Conservation (phyloP, 2,329 filamentous ascomycete species). For the Thielaviopsis euricoi region DNA sequence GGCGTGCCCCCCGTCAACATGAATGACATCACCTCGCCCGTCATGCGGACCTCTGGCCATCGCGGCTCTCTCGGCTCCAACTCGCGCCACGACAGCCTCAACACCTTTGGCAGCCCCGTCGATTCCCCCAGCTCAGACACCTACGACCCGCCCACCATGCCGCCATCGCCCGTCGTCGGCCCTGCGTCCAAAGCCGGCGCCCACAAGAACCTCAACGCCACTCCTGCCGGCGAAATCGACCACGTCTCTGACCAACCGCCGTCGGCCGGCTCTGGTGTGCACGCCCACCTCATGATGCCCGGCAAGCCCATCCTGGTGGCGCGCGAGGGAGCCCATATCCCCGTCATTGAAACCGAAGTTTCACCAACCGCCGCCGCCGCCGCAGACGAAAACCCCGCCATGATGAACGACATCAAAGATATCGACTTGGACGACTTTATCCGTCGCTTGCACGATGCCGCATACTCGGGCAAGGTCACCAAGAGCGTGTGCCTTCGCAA, state of each 20-base stretch:
- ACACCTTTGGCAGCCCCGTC: conserved; percentile 18
- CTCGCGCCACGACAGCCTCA: conserved; percentile 23
- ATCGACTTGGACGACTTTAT: conserved; percentile 97
- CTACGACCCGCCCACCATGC: conserved; percentile 7
- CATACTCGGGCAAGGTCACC: conserved; percentile 90
- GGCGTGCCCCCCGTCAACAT: neutral
- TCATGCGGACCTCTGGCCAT: conserved; percentile 20
- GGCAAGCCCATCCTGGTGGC: conserved; percentile 83
- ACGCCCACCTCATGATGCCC: conserved; percentile 47
- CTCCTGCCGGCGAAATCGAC: conserved; percentile 82
- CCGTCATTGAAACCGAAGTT: conserved; percentile 35
- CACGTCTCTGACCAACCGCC: conserved; percentile 85
- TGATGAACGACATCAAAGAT: conserved; percentile 79
- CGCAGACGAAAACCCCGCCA: conserved; percentile 33
- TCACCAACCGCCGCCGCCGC: conserved; percentile 18
- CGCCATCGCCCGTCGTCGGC: conserved; percentile 38
- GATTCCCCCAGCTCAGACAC: conserved; percentile 1
- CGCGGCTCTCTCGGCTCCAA: conserved; percentile 13
- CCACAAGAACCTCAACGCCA: conserved; percentile 62
- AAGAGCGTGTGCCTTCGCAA: conserved; percentile 97
- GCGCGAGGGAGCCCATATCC: conserved; percentile 54
- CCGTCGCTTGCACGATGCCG: conserved; percentile 80
- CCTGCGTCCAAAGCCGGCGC: conserved; percentile 64
- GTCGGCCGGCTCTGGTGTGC: conserved; percentile 42
- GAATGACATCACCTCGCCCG: conserved; percentile 42